Evolutionary conservation across 2,329 filamentous ascomycete genomes (phyloP), one percentile per base, ranked within the genome.

Genomic region (Arthrobotrys iridis): DNA sequence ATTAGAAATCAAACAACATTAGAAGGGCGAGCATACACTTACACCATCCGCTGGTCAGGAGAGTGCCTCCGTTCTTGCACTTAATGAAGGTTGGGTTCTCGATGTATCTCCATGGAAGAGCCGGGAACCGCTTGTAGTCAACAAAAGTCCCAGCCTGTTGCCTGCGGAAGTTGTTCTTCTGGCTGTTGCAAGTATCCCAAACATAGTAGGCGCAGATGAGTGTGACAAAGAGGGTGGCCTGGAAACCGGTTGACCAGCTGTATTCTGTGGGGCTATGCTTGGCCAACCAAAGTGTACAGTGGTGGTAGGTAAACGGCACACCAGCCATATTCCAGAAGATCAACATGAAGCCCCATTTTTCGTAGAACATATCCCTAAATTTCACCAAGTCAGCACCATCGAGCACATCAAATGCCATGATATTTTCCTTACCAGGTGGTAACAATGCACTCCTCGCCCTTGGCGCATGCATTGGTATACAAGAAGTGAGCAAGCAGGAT

Each of bases 281-380:
- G 78, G 93, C 93, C 58, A 97, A 87, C 84, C 91, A 97, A 79
- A 97, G 88, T 55, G 91, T 94, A 87, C 91, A 95, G 85, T 97
- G 93, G 85, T 93, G 96, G 86, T 97, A 97, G 64, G 89, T 93
- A 60, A 97, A 86, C 11, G 93, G 93, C 24, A 97, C 93, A 78
- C 93, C 93, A 50, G 93, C 93, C 81, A 97, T 85, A 83, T 97
- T 97, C 93, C 93, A 97, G 88, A 97, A 97, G 82, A 96, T 96
- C 78, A 97, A 88, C 93, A 97, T 97, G 85, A 97, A 97, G 60
- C 93, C 93, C 88, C 92, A 93, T 84, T 97, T 97, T 86, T 97
- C 93, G 80, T 93, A 94, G 85, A 96, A 96, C 90, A 97, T 96
- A 80, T 97, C 93, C 90, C 87, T 88, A 62, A 8, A 57, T 11